A percentile compares a stretch with the other conserved stretches of the same genome.
Evolutionary conservation across 78 protist genomes (phyloP).

Genomic region (Dictyostelium firmibasis): DNA sequence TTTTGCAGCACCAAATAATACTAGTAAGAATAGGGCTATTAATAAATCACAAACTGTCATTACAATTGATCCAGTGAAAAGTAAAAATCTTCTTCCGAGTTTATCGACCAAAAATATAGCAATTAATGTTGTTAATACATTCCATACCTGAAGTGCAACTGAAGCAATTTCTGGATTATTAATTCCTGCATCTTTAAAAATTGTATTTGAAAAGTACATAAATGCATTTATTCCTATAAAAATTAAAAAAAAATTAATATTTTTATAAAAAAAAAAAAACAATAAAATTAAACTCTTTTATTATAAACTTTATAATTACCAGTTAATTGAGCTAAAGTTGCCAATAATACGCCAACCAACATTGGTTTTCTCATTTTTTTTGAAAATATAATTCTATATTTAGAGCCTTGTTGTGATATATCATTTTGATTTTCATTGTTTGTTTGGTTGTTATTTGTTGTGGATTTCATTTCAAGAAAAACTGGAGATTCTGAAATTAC

Average conservation of each 20-base stretch:
- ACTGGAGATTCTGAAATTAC: conserved; percentile 45
- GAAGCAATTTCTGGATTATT: conserved; percentile 13
- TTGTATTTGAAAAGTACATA: conserved; percentile 56
- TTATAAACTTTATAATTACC: too few species aligned
- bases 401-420: background rate
- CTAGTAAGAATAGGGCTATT: conserved; percentile 27
- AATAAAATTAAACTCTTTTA: too few species aligned
- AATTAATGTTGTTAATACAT: conserved; percentile 45
- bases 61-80: conserved; percentile 29
- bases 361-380: conserved; percentile 46
- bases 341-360: conserved; percentile 38
- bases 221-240: conserved; percentile 50
- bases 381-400: background rate
- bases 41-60: conserved; percentile 47
- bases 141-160: conserved; percentile 51
- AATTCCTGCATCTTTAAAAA: conserved; percentile 65
- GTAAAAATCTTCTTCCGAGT: conserved; percentile 50
- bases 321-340: conserved; percentile 26
- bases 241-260: background rate
- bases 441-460: background rate
- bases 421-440: background rate
- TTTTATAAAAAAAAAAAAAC: background rate
- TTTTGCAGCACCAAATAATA: background rate
- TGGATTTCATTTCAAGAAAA: background rate
- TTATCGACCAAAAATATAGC: conserved; percentile 38